A percentile compares a stretch with the other conserved stretches of the same genome.
phyloP scores from a whole-genome alignment of 139 green algal genomes.

The Haematococcus sp. region DNA sequence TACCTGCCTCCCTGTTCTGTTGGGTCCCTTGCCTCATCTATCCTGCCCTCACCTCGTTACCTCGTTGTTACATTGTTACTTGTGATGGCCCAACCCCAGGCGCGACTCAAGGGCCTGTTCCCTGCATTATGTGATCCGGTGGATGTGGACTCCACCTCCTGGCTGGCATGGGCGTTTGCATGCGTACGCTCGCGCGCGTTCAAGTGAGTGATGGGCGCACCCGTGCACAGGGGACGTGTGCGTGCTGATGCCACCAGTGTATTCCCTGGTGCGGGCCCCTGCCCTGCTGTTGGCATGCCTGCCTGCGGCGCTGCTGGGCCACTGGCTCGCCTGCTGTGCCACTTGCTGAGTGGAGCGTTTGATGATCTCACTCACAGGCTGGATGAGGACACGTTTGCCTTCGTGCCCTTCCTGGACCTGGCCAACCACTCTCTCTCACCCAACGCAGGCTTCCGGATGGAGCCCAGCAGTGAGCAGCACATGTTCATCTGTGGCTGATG shows the following conservation, averaged over 20 bases:
- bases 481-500: neutral
- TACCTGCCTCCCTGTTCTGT: too few species aligned
- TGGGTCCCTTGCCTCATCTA: too few species aligned
- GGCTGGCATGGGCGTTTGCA: slow-evolving; percentile 54
- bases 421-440: slow-evolving; percentile 55
- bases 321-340: too few species aligned
- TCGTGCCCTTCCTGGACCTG: slow-evolving; percentile 63
- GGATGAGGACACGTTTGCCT: slow-evolving; percentile 35
- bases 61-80: too few species aligned
- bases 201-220: slow-evolving; percentile 8
- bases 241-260: too few species aligned
- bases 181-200: slow-evolving; percentile 58
- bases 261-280: too few species aligned
- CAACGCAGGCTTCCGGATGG: slow-evolving; percentile 49
- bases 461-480: neutral
- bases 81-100: slow-evolving; percentile 18
- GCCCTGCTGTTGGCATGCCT: too few species aligned
- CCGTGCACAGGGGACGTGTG: too few species aligned
- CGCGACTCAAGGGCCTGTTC: slow-evolving; percentile 41
- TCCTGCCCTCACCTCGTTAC: too few species aligned
- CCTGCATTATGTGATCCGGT: slow-evolving; percentile 35
- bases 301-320: too few species aligned
- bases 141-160: slow-evolving; percentile 19
- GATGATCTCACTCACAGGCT: too few species aligned
- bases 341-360: too few species aligned